These are phyloP conservation scores for Aquilaria agallochum DNA, from an alignment of 441 rosid genomes.

Conservation along the genomic window DNA sequence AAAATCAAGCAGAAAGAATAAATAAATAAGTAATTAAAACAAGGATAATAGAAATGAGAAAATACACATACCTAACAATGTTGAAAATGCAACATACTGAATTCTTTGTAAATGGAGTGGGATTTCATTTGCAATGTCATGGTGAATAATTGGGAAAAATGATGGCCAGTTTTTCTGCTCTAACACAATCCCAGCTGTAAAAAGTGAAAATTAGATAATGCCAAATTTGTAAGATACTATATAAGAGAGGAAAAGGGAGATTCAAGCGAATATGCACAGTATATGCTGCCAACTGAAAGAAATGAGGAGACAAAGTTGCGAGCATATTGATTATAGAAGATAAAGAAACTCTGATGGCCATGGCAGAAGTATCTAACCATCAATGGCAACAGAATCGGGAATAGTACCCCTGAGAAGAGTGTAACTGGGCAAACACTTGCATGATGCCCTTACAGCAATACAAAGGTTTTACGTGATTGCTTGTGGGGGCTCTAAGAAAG, in stretches of 20 bases:
- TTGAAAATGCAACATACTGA: constrained; percentile 75
- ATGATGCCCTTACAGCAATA: no score
- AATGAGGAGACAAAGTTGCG: not conserved
- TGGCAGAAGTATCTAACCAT: no score
- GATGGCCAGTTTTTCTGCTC: constrained; percentile 95
- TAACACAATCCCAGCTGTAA: constrained; percentile 73
- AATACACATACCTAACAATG: constrained; percentile 51
- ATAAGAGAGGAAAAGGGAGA: no score
- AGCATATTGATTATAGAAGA: not conserved
- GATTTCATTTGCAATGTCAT: constrained; percentile 81
- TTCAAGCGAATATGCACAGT: no score
- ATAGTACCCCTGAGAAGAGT: no score
- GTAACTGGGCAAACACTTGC: no score
- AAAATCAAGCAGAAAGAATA: not conserved
- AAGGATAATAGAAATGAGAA: not conserved
- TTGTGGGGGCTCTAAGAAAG: no score
- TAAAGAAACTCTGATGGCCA: no score
- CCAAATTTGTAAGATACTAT: no score
- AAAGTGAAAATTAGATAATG: constrained; percentile 5
- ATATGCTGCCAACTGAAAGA: not conserved
- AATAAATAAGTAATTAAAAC: not conserved
- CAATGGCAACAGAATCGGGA: no score
- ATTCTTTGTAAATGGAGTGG: constrained; percentile 74
- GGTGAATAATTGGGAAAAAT: constrained; percentile 80
- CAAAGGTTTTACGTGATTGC: no score